Conservation (phyloP, 345 rosid genomes). For the Eucalyptus fibrosa region DNA sequence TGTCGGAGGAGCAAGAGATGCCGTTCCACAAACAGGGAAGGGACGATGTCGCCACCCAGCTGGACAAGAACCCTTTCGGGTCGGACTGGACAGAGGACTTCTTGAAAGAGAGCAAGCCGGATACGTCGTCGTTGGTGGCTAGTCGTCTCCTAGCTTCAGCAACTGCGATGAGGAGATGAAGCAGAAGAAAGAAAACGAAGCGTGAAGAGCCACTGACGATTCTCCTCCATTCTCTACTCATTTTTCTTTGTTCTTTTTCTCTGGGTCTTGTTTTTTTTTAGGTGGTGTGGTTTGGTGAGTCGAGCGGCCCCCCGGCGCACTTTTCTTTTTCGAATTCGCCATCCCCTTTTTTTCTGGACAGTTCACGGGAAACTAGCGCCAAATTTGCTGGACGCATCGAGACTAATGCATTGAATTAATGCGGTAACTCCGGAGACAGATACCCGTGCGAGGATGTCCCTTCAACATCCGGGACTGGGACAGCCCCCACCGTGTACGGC, state of each 20-base stretch:
- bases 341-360: background rate
- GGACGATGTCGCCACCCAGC: conserved; percentile 10
- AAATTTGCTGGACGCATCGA: background rate
- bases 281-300: background rate
- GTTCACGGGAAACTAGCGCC: background rate
- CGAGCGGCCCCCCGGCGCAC: background rate
- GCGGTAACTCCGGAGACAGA: background rate
- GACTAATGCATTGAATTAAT: background rate
- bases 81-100: conserved; percentile 42
- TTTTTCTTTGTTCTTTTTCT: background rate
- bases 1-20: conserved; percentile 42
- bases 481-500: too few species aligned
- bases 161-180: background rate
- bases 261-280: background rate
- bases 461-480: too few species aligned
- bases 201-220: background rate
- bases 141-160: conserved; percentile 8
- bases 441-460: background rate
- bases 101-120: conserved; percentile 50
- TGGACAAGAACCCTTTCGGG: too few species aligned
- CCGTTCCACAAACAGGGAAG: conserved; percentile 60
- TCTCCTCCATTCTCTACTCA: background rate
- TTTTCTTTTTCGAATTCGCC: background rate
- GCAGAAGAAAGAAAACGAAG: conserved; percentile 7
- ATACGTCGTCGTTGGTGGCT: conserved; percentile 12